These are phyloP conservation scores for Papiliotrema terrestris DNA, from an alignment of 1,284 basidiomycete species.

Conservation along the genomic window DNA sequence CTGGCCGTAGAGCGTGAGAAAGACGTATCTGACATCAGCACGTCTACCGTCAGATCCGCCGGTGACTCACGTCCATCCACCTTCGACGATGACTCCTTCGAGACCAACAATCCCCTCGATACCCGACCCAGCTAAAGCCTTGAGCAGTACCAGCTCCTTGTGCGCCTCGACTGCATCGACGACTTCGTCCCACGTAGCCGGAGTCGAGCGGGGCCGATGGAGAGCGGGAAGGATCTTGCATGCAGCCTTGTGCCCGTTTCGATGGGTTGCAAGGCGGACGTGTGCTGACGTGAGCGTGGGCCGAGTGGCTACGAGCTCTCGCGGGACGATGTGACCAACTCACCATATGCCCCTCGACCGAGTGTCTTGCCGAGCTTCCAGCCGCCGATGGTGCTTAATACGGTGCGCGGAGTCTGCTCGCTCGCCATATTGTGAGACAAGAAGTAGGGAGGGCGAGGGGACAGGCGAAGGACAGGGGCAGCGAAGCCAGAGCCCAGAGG, in stretches of 20 bases:
- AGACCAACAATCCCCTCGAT: constrained; percentile 40
- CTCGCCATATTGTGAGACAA: background rate
- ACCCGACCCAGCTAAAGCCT: constrained; percentile 37
- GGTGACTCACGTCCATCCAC: constrained; percentile 44
- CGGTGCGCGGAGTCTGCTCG: constrained; percentile 25
- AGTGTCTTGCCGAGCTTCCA: constrained; percentile 43
- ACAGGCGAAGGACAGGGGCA: background rate
- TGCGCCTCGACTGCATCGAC: constrained; percentile 46
- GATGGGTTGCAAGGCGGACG: constrained; percentile 44
- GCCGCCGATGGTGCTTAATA: constrained; percentile 29
- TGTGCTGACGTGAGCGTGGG: constrained; percentile 31
- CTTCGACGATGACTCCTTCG: constrained; percentile 42
- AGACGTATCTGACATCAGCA: constrained; percentile 29
- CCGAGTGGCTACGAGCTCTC: background rate
- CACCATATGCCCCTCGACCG: constrained; percentile 46
- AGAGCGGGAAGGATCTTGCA: constrained; percentile 49
- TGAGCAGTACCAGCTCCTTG: constrained; percentile 47
- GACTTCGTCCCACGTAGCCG: constrained; percentile 26
- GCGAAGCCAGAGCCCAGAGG: background rate
- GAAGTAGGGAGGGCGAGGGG: background rate
- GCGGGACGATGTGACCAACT: background rate
- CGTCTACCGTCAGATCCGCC: background rate
- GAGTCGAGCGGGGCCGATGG: constrained; percentile 7
- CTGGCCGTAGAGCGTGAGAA: constrained; percentile 30
- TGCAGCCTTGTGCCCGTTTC: constrained; percentile 37